Evolutionary conservation across 768 basidiomycete genomes (phyloP).

Genomic region (Kondoa subrosea): DNA sequence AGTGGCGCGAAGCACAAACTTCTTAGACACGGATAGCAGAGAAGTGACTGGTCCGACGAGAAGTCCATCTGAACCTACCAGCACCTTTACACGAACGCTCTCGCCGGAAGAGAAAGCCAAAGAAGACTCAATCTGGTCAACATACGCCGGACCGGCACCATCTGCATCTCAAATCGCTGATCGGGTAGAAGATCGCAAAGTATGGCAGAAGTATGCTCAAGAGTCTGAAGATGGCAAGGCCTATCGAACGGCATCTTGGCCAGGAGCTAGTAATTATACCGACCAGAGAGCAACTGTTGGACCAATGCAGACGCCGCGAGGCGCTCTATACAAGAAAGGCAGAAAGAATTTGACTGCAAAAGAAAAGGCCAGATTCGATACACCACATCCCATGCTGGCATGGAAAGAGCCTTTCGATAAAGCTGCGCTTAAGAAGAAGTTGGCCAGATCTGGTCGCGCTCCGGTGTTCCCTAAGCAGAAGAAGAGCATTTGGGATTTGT

Average conservation of each 20-base stretch:
- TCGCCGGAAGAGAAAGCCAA: neutral
- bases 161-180: neutral
- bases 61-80: too few species aligned
- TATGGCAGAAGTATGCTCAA: neutral
- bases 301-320: too few species aligned
- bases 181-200: neutral
- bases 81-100: neutral
- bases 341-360: neutral
- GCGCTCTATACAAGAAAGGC: neutral
- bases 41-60: too few species aligned
- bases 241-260: neutral
- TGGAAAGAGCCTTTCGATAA: neutral
- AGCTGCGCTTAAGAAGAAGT: neutral
- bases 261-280: neutral
- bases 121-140: neutral
- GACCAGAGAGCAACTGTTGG: too few species aligned
- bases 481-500: conserved; percentile 2
- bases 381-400: neutral
- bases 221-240: neutral
- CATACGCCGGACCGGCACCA: too few species aligned
- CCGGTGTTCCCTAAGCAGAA: neutral
- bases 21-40: too few species aligned
- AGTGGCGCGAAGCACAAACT: too few species aligned
- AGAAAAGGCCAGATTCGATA: neutral
- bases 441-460: neutral